A percentile compares a stretch with the other conserved stretches of the same genome.
phyloP scores from a whole-genome alignment of 805 yeast genomes.

The Metschnikowia continentalis region DNA sequence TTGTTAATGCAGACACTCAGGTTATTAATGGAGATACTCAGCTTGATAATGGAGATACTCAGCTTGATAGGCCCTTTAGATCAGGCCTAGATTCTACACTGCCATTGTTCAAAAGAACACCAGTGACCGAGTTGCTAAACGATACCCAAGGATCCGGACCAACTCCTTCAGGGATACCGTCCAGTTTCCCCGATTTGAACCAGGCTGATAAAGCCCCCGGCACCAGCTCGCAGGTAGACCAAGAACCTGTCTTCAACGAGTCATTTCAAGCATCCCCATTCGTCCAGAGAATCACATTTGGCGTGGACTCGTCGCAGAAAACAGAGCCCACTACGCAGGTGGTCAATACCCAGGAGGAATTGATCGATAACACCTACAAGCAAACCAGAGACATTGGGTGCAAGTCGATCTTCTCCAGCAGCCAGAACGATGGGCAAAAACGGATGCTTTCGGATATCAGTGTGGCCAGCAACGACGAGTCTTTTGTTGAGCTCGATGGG shows the following conservation, averaged over 20 bases:
- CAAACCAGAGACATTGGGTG: constrained; percentile 12
- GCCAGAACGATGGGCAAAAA: constrained; percentile 13
- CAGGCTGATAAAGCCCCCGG: not conserved
- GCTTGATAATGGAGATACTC: not conserved
- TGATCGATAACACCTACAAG: constrained; percentile 6
- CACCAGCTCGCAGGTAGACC: not conserved
- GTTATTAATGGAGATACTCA: not conserved
- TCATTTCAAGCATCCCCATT: not conserved
- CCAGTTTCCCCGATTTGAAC: not conserved
- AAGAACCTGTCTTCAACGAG: not conserved
- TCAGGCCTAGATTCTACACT: not conserved
- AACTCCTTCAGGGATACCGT: not conserved
- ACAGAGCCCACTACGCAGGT: constrained; percentile 31
- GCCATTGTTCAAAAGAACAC: not conserved
- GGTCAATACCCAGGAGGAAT: constrained; percentile 25
- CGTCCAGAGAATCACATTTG: not conserved
- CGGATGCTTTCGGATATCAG: constrained; percentile 2
- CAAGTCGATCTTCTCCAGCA: constrained; percentile 19
- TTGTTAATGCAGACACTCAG: not conserved
- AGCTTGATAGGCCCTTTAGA: not conserved
- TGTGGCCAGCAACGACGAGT: constrained; percentile 8
- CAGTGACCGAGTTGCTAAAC: not conserved
- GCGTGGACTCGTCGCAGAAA: not conserved
- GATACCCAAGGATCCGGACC: not conserved
- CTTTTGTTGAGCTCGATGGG: constrained; percentile 18